Evolutionary conservation across 169 alveolate species (phyloP), one percentile per base, ranked within the genome.

Genomic region (Plasmodium gaboni): DNA sequence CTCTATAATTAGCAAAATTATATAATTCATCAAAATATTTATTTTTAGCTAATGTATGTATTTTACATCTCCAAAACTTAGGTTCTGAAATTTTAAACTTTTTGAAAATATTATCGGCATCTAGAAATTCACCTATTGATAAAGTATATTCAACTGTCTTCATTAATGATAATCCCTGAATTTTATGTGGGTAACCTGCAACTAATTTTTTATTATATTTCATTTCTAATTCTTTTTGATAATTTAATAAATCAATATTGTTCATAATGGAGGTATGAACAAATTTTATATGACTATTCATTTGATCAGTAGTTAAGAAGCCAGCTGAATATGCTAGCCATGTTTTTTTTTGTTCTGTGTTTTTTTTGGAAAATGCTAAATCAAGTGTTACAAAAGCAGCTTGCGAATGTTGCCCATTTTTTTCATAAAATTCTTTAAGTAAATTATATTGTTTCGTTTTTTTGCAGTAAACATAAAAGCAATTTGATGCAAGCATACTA

Each of bases 1-100:
- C 89, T 73, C 93, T 73, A 60, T 57, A 70, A 46, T 78, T 50
- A 28, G 95, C 95, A 68, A 88, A 88, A 50, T 80, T 88, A 51
- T 71, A 74, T 24, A 92, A 64, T 69, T 87, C 95, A 57, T 92
- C 95, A 76, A 92, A 87, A 63, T 87, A 65, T 48, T 78, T 78
- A 78, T 78, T 64, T 60, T 83, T 86, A 17, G 94, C 94, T 70
- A 83, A 48, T 42, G 94, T 86, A 60, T 90, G 64, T 67, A 90
- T 80, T 74, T 90, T 80, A 65, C 90, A 57, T 22, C 95, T 88
- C 93, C 95, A 92, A 72, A 57, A 92, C 63, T 89, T 91, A 0
- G 74, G 74, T 55, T 92, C 95, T n/a, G 93, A 57, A 10, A 92
- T 86, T 55, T 88, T 87, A 74, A 92, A 92, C 46, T 50, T 55